These are phyloP conservation scores for Diplodia scrobiculata DNA, from an alignment of 2,329 filamentous ascomycete species.

Conservation along the genomic window DNA sequence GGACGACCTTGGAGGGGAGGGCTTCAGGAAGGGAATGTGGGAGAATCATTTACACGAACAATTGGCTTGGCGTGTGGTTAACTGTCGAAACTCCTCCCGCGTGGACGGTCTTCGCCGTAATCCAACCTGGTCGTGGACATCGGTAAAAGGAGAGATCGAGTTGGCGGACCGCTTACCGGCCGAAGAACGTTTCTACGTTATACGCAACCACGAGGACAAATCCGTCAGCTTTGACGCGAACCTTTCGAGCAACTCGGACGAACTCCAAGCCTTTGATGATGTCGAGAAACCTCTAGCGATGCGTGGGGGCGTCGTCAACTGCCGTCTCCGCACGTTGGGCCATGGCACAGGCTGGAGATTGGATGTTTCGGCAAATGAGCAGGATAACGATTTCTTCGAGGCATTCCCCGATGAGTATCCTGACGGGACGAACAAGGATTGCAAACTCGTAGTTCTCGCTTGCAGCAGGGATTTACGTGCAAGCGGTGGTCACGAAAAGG, in stretches of 20 bases:
- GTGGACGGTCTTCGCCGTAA: not conserved
- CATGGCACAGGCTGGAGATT: not conserved
- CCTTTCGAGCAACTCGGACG: not conserved
- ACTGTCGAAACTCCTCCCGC: not conserved
- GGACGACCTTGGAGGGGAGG: conserved; percentile 32
- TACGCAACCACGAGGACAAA: not conserved
- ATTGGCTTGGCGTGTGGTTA: conserved; percentile 35
- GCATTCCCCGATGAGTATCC: not conserved
- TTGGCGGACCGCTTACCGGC: not conserved
- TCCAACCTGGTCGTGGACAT: not conserved
- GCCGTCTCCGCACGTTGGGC: not conserved
- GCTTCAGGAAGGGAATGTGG: conserved; percentile 34
- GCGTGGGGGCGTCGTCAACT: not conserved
- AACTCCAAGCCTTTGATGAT: not conserved
- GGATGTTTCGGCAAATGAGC: not conserved
- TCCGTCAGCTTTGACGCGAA: not conserved
- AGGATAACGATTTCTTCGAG: not conserved
- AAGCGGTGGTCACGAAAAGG: not conserved
- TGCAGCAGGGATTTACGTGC: not conserved
- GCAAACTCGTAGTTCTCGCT: not conserved
- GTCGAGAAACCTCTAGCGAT: not conserved
- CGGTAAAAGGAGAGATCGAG: not conserved
- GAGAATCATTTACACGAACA: conserved; percentile 31
- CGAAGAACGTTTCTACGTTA: not conserved
- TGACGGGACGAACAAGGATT: fast-evolving